phyloP scores from a whole-genome alignment of 1,139 yeast genomes.

The Suhomyces coccinellae region DNA sequence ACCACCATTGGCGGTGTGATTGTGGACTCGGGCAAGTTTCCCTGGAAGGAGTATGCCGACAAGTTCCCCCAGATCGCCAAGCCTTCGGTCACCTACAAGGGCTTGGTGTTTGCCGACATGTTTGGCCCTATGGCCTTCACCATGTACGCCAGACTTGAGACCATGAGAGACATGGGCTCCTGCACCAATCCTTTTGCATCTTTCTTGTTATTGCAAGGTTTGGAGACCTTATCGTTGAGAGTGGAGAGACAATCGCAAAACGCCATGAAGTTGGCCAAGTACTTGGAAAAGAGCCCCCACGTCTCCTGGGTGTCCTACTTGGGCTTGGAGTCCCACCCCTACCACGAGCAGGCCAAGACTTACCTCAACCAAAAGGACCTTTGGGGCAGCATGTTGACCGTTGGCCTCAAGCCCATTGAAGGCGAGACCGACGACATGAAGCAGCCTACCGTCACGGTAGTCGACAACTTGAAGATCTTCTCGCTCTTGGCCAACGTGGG shows the following conservation, averaged over 20 bases:
- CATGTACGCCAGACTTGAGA: constrained; percentile 85
- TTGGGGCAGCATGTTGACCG: constrained; percentile 83
- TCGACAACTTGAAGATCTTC: constrained; percentile 54
- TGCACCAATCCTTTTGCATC: constrained; percentile 80
- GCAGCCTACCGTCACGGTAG: constrained; percentile 40
- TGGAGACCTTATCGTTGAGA: constrained; percentile 77
- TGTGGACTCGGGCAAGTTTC: constrained; percentile 82
- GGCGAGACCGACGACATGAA: constrained; percentile 72
- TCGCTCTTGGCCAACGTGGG: constrained; percentile 96
- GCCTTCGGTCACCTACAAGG: constrained; percentile 94
- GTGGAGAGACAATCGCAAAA: constrained; percentile 74
- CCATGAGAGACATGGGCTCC: constrained; percentile 43
- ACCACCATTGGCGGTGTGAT: constrained; percentile 55
- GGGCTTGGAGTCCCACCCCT: constrained; percentile 80
- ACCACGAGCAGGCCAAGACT: constrained; percentile 51
- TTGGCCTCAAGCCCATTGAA: constrained; percentile 80
- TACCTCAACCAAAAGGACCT: constrained; percentile 64
- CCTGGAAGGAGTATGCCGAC: constrained; percentile 82
- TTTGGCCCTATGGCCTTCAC: constrained; percentile 79
- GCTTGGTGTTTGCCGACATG: constrained; percentile 76
- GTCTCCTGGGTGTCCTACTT: constrained; percentile 91
- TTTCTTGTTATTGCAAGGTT: constrained; percentile 83
- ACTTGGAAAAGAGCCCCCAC: constrained; percentile 47
- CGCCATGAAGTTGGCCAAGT: background rate
- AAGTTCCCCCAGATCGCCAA: constrained; percentile 87